These are phyloP conservation scores for Saccharum hybrid DNA, from an alignment of 202 grass and related monocot species.

Conservation along the genomic window DNA sequence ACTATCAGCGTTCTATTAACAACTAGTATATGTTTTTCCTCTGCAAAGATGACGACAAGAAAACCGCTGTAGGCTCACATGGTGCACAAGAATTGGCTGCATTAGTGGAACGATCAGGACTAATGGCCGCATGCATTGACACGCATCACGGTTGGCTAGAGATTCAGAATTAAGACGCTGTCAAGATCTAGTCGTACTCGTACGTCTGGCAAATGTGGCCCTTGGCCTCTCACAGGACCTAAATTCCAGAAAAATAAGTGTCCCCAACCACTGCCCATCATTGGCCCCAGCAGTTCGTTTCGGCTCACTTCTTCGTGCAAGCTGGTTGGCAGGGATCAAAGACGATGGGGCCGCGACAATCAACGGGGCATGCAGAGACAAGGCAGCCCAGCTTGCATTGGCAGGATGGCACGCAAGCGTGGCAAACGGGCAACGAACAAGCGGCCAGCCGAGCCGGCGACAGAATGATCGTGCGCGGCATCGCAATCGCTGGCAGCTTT, in stretches of 20 bases:
- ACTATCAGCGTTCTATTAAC: conserved; percentile 14
- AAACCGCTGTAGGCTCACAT: conserved; percentile 30
- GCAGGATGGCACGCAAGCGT: conserved; percentile 26
- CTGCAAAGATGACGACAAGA: neutral
- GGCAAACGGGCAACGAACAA: neutral
- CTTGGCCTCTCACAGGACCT: neutral
- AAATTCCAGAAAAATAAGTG: conserved; percentile 15
- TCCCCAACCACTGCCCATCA: conserved; percentile 28
- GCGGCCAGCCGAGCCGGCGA: neutral
- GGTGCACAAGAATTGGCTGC: conserved; percentile 23
- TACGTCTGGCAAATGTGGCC: neutral
- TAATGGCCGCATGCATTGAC: neutral
- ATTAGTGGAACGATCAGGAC: neutral
- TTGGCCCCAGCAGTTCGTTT: conserved; percentile 8
- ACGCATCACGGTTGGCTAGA: neutral
- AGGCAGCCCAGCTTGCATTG: conserved; percentile 31
- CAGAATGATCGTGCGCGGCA: conserved; percentile 49
- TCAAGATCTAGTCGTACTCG: conserved; percentile 25
- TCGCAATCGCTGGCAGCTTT: conserved; percentile 32
- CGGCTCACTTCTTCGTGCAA: neutral
- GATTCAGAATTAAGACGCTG: conserved; percentile 10
- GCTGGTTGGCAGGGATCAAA: neutral
- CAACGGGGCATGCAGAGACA: conserved; percentile 23
- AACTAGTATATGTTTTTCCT: neutral
- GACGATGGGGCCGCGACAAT: conserved; percentile 15